These are phyloP conservation scores for Mollisiaceae sp. DNA, from an alignment of 2,329 filamentous ascomycete genomes.

Conservation along the genomic window DNA sequence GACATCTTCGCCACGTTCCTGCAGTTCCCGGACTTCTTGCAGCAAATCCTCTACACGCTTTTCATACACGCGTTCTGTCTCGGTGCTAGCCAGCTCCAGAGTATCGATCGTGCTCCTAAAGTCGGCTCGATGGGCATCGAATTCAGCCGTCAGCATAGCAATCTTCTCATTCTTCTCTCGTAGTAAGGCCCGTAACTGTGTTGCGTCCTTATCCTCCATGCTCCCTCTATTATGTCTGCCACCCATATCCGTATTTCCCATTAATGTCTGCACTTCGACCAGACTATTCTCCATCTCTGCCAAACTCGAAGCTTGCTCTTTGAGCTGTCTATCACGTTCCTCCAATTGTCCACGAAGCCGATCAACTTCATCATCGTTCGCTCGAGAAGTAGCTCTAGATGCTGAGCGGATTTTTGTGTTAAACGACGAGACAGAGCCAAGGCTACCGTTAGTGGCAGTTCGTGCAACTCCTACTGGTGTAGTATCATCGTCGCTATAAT, in stretches of 20 bases:
- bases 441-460: constrained; percentile 55
- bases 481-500: constrained; percentile 62
- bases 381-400: constrained; percentile 46
- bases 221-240: constrained; percentile 51
- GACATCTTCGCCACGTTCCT: constrained; percentile 85
- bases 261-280: constrained; percentile 77
- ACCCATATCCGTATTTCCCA: constrained; percentile 61
- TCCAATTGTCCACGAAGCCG: constrained; percentile 75
- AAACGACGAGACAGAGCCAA: constrained; percentile 61
- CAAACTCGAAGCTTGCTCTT: constrained; percentile 81
- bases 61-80: constrained; percentile 96
- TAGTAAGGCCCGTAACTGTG: constrained; percentile 79
- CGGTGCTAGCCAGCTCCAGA: constrained; percentile 90
- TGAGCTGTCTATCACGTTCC: constrained; percentile 85
- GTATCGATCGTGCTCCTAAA: constrained; percentile 98
- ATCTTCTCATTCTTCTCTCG: constrained; percentile 98
- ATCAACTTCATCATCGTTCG: constrained; percentile 70
- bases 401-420: constrained; percentile 56
- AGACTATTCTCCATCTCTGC: constrained; percentile 90
- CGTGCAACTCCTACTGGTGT: constrained; percentile 58
- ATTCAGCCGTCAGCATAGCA: constrained; percentile 87
- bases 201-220: constrained; percentile 72
- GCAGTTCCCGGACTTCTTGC: constrained; percentile 80
- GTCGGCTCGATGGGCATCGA: constrained; percentile 92
- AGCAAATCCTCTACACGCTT: constrained; percentile 86